A percentile compares a stretch with the other conserved stretches of the same genome.
phyloP scores from a whole-genome alignment of 2,329 filamentous ascomycete genomes.

The Ophiocordyceps australis region DNA sequence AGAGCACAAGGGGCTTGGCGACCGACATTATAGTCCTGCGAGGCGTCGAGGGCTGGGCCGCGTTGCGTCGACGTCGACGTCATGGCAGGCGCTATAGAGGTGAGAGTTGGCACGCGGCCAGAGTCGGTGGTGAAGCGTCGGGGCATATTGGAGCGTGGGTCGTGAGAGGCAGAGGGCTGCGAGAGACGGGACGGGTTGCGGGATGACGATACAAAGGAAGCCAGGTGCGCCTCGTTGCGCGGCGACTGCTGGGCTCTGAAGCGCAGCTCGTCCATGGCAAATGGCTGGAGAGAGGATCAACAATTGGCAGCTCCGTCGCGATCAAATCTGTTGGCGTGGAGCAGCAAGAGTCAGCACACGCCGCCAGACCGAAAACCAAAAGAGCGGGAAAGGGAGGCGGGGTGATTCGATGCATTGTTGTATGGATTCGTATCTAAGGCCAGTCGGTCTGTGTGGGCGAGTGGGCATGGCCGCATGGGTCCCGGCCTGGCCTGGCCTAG shows the following conservation, averaged over 20 bases:
- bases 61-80: slow-evolving; percentile 26
- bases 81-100: slow-evolving; percentile 24
- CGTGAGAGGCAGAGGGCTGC: slow-evolving; percentile 23
- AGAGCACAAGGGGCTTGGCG: too few relatives aligned
- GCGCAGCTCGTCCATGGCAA: slow-evolving; percentile 56
- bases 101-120: slow-evolving; percentile 61
- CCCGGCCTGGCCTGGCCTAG: neutral
- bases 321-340: slow-evolving; percentile 17
- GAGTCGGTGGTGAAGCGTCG: slow-evolving; percentile 90
- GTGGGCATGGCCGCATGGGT: too few relatives aligned
- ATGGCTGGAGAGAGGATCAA: slow-evolving; percentile 11
- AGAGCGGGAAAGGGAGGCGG: slow-evolving; percentile 12
- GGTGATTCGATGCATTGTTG: slow-evolving; percentile 4
- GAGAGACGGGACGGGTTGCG: slow-evolving; percentile 22
- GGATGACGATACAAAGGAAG: slow-evolving; percentile 55
- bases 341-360: slow-evolving; percentile 11
- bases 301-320: slow-evolving; percentile 16
- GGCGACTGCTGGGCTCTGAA: slow-evolving; percentile 64
- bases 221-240: slow-evolving; percentile 57
- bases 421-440: slow-evolving; percentile 4
- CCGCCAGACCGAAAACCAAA: slow-evolving; percentile 6
- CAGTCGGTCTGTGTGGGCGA: slow-evolving; percentile 10
- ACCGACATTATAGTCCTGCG: slow-evolving; percentile 29
- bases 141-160: slow-evolving; percentile 62
- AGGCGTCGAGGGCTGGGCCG: slow-evolving; percentile 18